Evolutionary conservation across 2,329 filamentous ascomycete species (phyloP).

Genomic region (Colletotrichum lindemuthianum): DNA sequence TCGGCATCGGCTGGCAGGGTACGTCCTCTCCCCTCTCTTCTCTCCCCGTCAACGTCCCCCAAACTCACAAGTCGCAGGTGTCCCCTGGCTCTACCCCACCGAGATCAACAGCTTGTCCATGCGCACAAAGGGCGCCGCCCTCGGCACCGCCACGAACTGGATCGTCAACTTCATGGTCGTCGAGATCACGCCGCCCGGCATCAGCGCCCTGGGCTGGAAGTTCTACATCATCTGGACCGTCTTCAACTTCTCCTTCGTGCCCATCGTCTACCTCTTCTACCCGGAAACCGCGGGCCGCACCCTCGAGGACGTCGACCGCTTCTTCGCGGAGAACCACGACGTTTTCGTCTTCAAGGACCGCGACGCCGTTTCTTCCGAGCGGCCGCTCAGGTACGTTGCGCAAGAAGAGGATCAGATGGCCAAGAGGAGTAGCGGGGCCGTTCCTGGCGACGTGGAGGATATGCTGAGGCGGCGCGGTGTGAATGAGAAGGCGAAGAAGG

Average conservation of each 20-base stretch:
- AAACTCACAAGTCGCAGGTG: conserved; percentile 21
- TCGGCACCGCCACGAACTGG: conserved; percentile 35
- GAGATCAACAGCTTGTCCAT: conserved; percentile 48
- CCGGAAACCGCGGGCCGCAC: conserved; percentile 51
- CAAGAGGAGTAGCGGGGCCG: conserved; percentile 11
- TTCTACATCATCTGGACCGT: conserved; percentile 64
- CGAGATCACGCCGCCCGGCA: conserved; percentile 48
- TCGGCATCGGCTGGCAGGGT: conserved; percentile 35
- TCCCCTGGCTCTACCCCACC: conserved; percentile 45
- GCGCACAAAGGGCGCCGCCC: conserved; percentile 42
- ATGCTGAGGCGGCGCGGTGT: conserved; percentile 18
- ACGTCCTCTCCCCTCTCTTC: background rate
- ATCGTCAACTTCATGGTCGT: conserved; percentile 41
- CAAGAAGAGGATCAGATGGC: conserved; percentile 41
- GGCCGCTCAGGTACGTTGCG: conserved; percentile 37
- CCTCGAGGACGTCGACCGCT: conserved; percentile 40
- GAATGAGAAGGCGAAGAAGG: conserved; percentile 17
- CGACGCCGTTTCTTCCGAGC: conserved; percentile 39
- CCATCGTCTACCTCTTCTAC: conserved; percentile 59
- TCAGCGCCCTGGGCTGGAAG: conserved; percentile 58
- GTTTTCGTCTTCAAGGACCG: conserved; percentile 39
- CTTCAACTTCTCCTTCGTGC: conserved; percentile 57
- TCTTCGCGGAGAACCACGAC: conserved; percentile 41
- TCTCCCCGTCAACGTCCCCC: background rate
- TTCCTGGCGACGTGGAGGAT: conserved; percentile 11